Conservation (phyloP, 345 rosid species). For the Orychophragmus violaceus region DNA sequence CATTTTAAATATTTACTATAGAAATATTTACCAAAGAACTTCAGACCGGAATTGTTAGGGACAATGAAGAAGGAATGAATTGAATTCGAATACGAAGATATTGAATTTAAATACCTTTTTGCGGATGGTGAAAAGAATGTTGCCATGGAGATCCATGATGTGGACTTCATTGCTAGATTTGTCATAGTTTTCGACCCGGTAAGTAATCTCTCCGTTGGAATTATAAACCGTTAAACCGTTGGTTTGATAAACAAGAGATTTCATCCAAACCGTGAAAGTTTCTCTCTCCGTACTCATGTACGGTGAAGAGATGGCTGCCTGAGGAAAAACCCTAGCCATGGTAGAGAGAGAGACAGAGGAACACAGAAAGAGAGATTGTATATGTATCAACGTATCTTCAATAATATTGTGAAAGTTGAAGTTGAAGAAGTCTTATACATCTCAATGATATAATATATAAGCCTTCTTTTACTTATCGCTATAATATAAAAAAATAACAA, state of each 20-base stretch:
- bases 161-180: constrained; percentile 43
- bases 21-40: neutral
- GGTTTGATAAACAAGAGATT: constrained; percentile 50
- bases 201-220: constrained; percentile 44
- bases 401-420: constrained; percentile 12
- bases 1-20: neutral
- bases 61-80: neutral
- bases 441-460: constrained; percentile 15
- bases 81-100: neutral
- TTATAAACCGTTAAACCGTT: constrained; percentile 64
- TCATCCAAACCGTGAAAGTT: constrained; percentile 67
- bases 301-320: constrained; percentile 22
- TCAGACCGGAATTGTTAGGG: neutral
- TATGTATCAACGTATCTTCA: neutral
- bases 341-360: neutral
- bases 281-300: constrained; percentile 36
- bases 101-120: constrained; percentile 26
- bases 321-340: constrained; percentile 52
- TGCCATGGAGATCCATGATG: constrained; percentile 60
- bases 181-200: constrained; percentile 58
- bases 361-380: neutral
- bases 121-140: constrained; percentile 46
- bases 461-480: constrained; percentile 11
- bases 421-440: constrained; percentile 32
- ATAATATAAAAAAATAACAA: neutral